phyloP scores from a whole-genome alignment of 768 basidiomycete species.

The Kwoniella mangroviensis region DNA sequence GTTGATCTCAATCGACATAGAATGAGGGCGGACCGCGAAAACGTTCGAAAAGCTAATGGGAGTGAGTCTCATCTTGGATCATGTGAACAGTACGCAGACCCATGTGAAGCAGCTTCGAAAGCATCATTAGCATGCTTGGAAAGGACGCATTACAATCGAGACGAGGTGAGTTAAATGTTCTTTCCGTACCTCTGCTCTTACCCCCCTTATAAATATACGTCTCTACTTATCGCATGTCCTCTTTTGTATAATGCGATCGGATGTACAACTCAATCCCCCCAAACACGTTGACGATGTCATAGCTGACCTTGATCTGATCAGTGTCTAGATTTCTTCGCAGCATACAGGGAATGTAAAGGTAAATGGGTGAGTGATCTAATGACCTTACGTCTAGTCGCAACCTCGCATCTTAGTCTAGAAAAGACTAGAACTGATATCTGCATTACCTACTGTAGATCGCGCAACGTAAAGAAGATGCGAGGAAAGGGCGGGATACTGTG shows the following conservation, averaged over 20 bases:
- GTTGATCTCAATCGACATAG: background rate
- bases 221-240: background rate
- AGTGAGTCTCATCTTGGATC: background rate
- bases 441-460: constrained; percentile 32
- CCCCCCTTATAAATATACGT: background rate
- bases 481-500: constrained; percentile 31
- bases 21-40: background rate
- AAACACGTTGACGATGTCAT: background rate
- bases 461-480: constrained; percentile 50
- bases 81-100: constrained; percentile 50
- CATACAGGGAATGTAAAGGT: constrained; percentile 56
- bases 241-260: background rate
- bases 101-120: constrained; percentile 54
- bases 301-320: constrained; percentile 21
- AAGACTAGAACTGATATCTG: background rate
- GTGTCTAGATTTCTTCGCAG: constrained; percentile 49
- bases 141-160: constrained; percentile 53
- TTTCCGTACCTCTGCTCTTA: background rate
- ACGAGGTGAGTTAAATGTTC: constrained; percentile 44
- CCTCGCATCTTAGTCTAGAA: background rate
- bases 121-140: constrained; percentile 56
- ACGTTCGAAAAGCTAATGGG: background rate
- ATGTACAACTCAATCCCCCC: background rate
- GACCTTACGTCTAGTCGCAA: background rate
- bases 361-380: constrained; percentile 49